phyloP scores from a whole-genome alignment of 2,329 filamentous ascomycete species.

The Dryadomyces sulphureus region DNA sequence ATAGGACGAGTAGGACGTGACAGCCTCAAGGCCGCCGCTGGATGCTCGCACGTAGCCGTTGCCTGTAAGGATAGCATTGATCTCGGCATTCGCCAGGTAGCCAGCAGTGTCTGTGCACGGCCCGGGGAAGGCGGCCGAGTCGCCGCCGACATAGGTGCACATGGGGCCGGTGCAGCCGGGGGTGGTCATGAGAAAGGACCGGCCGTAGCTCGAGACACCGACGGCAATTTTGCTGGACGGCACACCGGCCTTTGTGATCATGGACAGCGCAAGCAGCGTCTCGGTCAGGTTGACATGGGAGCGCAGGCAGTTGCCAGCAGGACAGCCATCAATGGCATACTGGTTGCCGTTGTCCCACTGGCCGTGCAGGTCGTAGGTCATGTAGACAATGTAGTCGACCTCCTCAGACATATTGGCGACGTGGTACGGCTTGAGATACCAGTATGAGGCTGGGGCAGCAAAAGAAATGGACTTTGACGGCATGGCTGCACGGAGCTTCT shows the following conservation, averaged over 20 bases:
- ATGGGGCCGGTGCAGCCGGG: slow-evolving; percentile 15
- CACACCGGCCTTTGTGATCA: slow-evolving; percentile 22
- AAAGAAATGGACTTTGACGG: slow-evolving; percentile 14
- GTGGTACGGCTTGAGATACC: slow-evolving; percentile 19
- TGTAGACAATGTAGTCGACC: slow-evolving; percentile 20
- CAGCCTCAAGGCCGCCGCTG: neutral
- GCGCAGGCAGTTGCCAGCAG: slow-evolving; percentile 16
- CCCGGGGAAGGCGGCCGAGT: slow-evolving; percentile 17
- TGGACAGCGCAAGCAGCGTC: slow-evolving; percentile 17
- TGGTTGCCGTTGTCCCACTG: slow-evolving; percentile 22
- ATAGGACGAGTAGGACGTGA: neutral
- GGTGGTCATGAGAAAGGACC: slow-evolving; percentile 18
- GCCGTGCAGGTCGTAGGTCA: slow-evolving; percentile 22
- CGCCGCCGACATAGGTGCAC: slow-evolving; percentile 19
- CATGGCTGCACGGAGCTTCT: slow-evolving; percentile 10
- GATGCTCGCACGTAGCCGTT: neutral
- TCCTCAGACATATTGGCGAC: slow-evolving; percentile 14
- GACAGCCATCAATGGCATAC: slow-evolving; percentile 14
- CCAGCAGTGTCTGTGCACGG: slow-evolving; percentile 22
- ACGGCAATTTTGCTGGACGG: slow-evolving; percentile 16
- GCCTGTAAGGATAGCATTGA: slow-evolving; percentile 10
- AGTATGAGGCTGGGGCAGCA: slow-evolving; percentile 17
- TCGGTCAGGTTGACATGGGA: slow-evolving; percentile 23
- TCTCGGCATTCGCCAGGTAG: slow-evolving; percentile 24
- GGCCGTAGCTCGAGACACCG: slow-evolving; percentile 19